phyloP scores from a whole-genome alignment of 2,329 filamentous ascomycete species.

The Diplocarpon rosae region DNA sequence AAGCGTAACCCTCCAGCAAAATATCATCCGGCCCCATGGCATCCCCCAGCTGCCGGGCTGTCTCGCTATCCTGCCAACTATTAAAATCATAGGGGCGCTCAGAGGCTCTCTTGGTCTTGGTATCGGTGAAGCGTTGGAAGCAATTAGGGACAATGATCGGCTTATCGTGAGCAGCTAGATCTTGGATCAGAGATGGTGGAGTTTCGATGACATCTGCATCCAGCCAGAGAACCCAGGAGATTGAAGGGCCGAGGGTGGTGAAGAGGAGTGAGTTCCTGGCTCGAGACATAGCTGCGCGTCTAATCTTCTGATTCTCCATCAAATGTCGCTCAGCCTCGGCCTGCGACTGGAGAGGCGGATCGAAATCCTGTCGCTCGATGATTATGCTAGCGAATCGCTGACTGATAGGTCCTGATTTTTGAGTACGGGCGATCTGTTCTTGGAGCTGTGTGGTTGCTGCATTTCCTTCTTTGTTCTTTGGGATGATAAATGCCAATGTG shows the following conservation, averaged over 20 bases:
- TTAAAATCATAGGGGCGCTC: conserved; percentile 93
- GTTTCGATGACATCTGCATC: conserved; percentile 89
- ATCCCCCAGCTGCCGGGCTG: conserved; percentile 61
- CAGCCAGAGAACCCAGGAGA: conserved; percentile 94
- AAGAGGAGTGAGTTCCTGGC: conserved; percentile 92
- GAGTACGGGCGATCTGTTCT: conserved; percentile 73
- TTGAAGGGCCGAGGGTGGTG: conserved; percentile 81
- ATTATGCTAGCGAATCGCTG: conserved; percentile 86
- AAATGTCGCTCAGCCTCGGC: conserved; percentile 85
- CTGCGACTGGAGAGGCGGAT: conserved; percentile 69
- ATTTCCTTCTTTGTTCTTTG: conserved; percentile 88
- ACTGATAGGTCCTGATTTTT: conserved; percentile 63
- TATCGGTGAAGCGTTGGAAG: conserved; percentile 74
- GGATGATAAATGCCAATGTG: conserved; percentile 89
- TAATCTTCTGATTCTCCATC: conserved; percentile 75
- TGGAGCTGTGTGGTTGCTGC: conserved; percentile 73
- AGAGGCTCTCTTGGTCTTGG: conserved; percentile 54
- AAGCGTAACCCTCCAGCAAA: conserved; percentile 81
- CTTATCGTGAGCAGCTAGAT: conserved; percentile 78
- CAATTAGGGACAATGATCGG: conserved; percentile 93
- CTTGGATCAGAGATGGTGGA: conserved; percentile 75
- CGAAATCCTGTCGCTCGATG: conserved; percentile 91
- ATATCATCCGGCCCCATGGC: conserved; percentile 89
- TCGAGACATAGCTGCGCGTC: conserved; percentile 82
- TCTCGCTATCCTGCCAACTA: conserved; percentile 86